Evolutionary conservation across 2,329 filamentous ascomycete genomes (phyloP).

Genomic region (Pseudopyrenochaeta lycopersici): DNA sequence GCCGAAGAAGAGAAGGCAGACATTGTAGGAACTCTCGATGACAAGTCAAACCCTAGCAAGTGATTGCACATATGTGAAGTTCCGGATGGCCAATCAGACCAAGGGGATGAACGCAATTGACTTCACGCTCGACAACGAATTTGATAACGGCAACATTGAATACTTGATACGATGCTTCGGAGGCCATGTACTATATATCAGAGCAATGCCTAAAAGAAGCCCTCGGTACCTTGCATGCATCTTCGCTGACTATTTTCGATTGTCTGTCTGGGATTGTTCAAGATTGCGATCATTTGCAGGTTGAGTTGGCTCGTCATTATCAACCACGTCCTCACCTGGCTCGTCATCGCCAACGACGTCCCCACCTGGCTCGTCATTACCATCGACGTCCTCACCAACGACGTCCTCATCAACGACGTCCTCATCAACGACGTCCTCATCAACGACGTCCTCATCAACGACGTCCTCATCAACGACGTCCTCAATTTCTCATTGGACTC

Average conservation of each 20-base stretch:
- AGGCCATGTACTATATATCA: conserved; percentile 30
- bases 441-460: too few species aligned
- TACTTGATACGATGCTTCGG: conserved; percentile 15
- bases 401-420: too few species aligned
- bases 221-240: conserved; percentile 4
- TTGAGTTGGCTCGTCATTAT: too few species aligned
- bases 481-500: not conserved
- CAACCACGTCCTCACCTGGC: too few species aligned
- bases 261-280: not conserved
- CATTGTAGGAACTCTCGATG: conserved; percentile 41
- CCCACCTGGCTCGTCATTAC: too few species aligned
- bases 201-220: conserved; percentile 15
- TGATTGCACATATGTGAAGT: conserved; percentile 25
- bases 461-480: too few species aligned
- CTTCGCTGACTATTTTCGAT: conserved; percentile 3
- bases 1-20: conserved; percentile 47
- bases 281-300: not conserved
- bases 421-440: too few species aligned
- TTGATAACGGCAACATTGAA: conserved; percentile 10
- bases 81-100: conserved; percentile 1
- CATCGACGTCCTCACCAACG: too few species aligned
- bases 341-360: too few species aligned
- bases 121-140: conserved; percentile 16
- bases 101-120: conserved; percentile 16
- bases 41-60: conserved; percentile 36